Base-by-base conservation (phyloP, 2,329 filamentous ascomycete genomes). In the Metarhizium rileyi region DNA sequence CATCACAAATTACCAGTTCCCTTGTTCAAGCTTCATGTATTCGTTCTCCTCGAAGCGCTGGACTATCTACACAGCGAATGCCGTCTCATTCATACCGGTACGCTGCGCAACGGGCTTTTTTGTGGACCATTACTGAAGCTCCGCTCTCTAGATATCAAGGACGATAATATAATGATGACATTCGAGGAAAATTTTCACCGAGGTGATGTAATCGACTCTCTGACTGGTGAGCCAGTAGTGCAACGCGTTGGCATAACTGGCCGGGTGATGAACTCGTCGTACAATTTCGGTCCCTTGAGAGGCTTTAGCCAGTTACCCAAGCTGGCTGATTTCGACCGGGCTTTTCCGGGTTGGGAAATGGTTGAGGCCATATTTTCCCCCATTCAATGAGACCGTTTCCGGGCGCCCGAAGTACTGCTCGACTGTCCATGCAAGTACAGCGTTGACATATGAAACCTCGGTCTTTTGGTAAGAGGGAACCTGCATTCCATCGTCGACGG, bases 401-500 rank as follows among this genome's bases (percentile, higher is more conserved):
- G 56, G 6, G 54, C 55, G 12, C 57, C 56, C 6, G 56, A 59
- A 36, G 57, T 58, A 9, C 16, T 59, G 1, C 53, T 59, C 14
- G 56, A 56, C 18, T 55, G 52, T n/a, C 50, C 51, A 2, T 56
- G 52, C 50, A 46, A 50, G 10, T 54, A 53, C 18, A 54, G 52
- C 35, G 47, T 23, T 46, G 52, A 57, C 33, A 57, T 57, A 16
- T 57, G 54, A 52, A 57, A 57, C 25, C 44, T 56, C 22, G 54
- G 55, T 20, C 48, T 57, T 20, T 43, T 56, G n/a, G 55, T 57
- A 42, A 52, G 52, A 3, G 33, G 16, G 33, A 35, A 3, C 14
- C 20, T 7, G 18, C 2, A 3, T 2, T 20, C 1, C 22, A 42
- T 23, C 8, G 3, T 8, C 14, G 12, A 26, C 23, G 35, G 12